phyloP scores from a whole-genome alignment of 2,329 filamentous ascomycete genomes.

The Pleurostoma richardsiae region DNA sequence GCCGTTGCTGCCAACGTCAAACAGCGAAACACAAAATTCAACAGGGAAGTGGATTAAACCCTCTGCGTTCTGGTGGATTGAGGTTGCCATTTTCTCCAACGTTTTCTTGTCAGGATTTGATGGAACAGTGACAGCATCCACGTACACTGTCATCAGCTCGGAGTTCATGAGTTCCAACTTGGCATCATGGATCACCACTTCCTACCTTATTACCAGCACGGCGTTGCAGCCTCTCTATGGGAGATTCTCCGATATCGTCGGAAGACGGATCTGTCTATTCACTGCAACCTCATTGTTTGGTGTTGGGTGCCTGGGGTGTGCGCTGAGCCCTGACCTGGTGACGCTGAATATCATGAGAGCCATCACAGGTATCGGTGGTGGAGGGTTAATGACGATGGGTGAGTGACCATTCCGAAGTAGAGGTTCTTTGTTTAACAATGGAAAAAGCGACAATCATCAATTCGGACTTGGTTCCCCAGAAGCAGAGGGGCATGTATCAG shows the following conservation, averaged over 20 bases:
- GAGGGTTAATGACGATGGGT: slow-evolving; percentile 67
- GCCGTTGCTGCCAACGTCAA: too few species aligned
- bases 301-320: slow-evolving; percentile 60
- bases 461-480: slow-evolving; percentile 58
- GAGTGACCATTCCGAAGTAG: slow-evolving; percentile 12
- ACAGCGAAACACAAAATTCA: too few species aligned
- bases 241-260: slow-evolving; percentile 65
- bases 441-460: slow-evolving; percentile 50
- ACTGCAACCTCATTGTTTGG: slow-evolving; percentile 59
- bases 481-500: slow-evolving; percentile 52
- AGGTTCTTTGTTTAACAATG: slow-evolving; percentile 5
- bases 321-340: slow-evolving; percentile 51
- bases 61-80: slow-evolving; percentile 50
- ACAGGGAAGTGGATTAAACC: too few species aligned
- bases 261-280: slow-evolving; percentile 58
- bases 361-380: slow-evolving; percentile 64
- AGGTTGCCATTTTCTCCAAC: slow-evolving; percentile 58
- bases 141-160: slow-evolving; percentile 70
- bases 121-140: slow-evolving; percentile 68
- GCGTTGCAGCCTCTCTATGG: slow-evolving; percentile 70
- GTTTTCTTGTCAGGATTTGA: slow-evolving; percentile 66
- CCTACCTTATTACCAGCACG: slow-evolving; percentile 66
- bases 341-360: slow-evolving; percentile 61
- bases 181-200: slow-evolving; percentile 70
- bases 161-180: slow-evolving; percentile 67